Conservation (phyloP, 1,284 basidiomycete genomes). For the Leucoagaricus sp. region DNA sequence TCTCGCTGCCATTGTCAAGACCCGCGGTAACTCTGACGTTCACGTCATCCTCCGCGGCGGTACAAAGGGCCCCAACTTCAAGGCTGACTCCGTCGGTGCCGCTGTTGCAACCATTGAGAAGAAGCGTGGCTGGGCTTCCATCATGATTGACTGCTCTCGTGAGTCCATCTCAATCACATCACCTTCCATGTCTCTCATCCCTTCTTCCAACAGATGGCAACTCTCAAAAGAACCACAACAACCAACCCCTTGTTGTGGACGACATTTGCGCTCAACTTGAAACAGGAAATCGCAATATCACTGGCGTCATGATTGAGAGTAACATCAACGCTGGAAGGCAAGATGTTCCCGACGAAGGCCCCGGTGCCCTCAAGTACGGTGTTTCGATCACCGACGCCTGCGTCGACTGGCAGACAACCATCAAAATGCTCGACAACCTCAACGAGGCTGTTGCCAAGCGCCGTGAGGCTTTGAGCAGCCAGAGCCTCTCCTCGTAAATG, state of each 20-base stretch:
- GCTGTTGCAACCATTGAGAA: conserved; percentile 73
- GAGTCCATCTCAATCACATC: conserved; percentile 27
- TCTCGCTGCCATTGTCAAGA: conserved; percentile 95
- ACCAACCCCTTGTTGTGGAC: conserved; percentile 83
- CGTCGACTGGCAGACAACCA: conserved; percentile 87
- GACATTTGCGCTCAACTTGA: conserved; percentile 79
- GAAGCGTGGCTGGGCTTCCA: conserved; percentile 68
- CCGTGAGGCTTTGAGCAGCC: conserved; percentile 7
- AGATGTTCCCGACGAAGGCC: conserved; percentile 72
- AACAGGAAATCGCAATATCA: conserved; percentile 79
- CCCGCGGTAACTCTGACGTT: conserved; percentile 88
- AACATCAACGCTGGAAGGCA: conserved; percentile 89
- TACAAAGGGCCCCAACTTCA: conserved; percentile 85
- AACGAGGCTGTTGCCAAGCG: conserved; percentile 44
- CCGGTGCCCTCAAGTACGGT: conserved; percentile 73
- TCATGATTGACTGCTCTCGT: conserved; percentile 88
- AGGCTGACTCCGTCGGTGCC: conserved; percentile 72
- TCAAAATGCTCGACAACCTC: conserved; percentile 74
- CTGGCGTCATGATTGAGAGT: conserved; percentile 96
- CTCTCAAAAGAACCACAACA: conserved; percentile 90
- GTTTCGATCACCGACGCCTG: conserved; percentile 94
- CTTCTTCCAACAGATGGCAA: conserved; percentile 74
- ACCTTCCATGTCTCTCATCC: conserved; percentile 9
- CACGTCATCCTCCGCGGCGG: conserved; percentile 95
- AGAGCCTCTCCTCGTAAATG: conserved; percentile 5